Evolutionary conservation across 2,329 filamentous ascomycete genomes (phyloP), one percentile per base, ranked within the genome.

Genomic region (Helminthosporium solani): DNA sequence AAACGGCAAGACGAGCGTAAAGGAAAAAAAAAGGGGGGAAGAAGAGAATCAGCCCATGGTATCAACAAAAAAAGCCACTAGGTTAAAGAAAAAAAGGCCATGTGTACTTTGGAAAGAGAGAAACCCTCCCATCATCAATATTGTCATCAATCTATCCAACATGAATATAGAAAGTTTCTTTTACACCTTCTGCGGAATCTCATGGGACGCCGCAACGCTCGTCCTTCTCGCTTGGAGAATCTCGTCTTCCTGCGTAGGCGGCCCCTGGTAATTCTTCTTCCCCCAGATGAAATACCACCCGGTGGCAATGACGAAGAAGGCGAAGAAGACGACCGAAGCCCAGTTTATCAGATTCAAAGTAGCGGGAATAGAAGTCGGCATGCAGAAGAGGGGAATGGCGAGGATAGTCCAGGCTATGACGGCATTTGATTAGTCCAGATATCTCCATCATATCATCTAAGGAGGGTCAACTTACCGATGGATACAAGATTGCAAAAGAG

Each of bases 341-440:
- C 88, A 90, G 75, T 90, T 90, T 75, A 88, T 85, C 31, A 74
- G 77, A 15, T 70, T 64, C 5, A 77, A 68, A 0, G 76, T 78
- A 31, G 86, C 82, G 5, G 82, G 82, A n/a, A 87, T 72, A 34
- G 70, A 70, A 0, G 82, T 78, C 0, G 85, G 86, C 83, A 87
- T 87, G 70, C 83, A 89, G 75, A 89, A 89, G 14, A 89, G 78
- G 1, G 86, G 85, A 42, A 88, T 80, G 28, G 84, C 85, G 43
- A 90, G 77, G 12, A 77, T 56, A 44, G 82, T 85, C 86, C 86
- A 89, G 36, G 52, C 68, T 41, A 12, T 1, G 19, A n/a, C 3
- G n/a, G n/a, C n/a, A n/a, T n/a, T n/a, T n/a, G 18, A 23, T 70
- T 36, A 15, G 8, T 19, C 14, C n/a, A 14, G 23, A 23, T 54